These are phyloP conservation scores for Paramecium sonneborni DNA, from an alignment of 73 alveolate species.

Conservation along the genomic window DNA sequence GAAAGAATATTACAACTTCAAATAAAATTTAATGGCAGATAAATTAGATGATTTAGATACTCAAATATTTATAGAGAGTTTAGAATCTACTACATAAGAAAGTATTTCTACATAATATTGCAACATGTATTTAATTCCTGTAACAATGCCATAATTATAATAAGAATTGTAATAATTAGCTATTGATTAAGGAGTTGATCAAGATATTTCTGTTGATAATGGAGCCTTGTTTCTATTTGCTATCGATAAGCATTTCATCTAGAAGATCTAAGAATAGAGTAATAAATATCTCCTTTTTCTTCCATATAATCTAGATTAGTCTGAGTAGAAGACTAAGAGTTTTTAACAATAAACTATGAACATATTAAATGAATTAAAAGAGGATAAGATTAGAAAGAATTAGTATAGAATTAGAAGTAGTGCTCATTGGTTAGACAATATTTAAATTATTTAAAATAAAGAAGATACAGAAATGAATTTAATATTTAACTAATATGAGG, in stretches of 20 bases:
- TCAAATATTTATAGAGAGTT: background rate
- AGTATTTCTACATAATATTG: background rate
- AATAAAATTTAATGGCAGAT: background rate
- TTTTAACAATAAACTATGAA: constrained; percentile 9
- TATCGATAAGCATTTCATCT: constrained; percentile 21
- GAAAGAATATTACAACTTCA: background rate
- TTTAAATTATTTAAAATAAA: background rate
- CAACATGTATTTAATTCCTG: background rate
- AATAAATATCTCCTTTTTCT: background rate
- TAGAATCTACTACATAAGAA: background rate
- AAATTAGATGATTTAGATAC: constrained; percentile 1
- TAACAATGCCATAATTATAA: background rate
- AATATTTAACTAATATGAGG: constrained; percentile 15
- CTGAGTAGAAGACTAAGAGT: background rate
- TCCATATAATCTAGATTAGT: constrained; percentile 4
- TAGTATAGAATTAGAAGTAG: constrained; percentile 46
- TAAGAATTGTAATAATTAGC: background rate
- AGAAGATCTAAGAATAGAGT: background rate
- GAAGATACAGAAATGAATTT: background rate
- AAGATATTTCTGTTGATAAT: constrained; percentile 20
- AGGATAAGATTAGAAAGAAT: constrained; percentile 14
- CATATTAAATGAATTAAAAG: constrained; percentile 24
- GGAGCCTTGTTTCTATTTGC: constrained; percentile 53
- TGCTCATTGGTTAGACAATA: constrained; percentile 41
- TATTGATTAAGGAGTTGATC: constrained; percentile 17